Conservation (phyloP, 2,329 filamentous ascomycete genomes). For the Calcarisporium arbuscula region DNA sequence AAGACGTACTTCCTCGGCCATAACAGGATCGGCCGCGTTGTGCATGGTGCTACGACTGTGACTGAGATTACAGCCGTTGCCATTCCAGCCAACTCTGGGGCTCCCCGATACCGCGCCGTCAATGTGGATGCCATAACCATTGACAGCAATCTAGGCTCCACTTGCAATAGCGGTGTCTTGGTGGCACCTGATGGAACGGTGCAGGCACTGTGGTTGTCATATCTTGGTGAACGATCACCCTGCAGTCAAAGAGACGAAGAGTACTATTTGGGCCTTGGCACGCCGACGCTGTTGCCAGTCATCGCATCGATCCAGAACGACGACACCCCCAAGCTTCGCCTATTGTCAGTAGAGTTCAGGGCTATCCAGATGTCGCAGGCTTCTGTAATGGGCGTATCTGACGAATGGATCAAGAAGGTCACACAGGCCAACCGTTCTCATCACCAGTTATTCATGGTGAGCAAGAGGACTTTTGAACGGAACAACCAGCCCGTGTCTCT, state of each 20-base stretch:
- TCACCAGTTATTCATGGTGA: constrained; percentile 97
- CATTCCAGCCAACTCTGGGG: constrained; percentile 87
- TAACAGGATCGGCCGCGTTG: constrained; percentile 89
- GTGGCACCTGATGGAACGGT: constrained; percentile 86
- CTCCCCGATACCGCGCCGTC: constrained; percentile 87
- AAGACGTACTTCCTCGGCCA: constrained; percentile 97
- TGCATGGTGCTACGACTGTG: constrained; percentile 88
- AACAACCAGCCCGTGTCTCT: constrained; percentile 48
- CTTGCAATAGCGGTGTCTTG: constrained; percentile 91
- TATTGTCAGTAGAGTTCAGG: constrained; percentile 90
- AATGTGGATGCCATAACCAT: constrained; percentile 97
- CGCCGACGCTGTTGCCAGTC: constrained; percentile 83
- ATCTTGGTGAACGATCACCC: constrained; percentile 80
- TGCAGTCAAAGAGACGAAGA: constrained; percentile 84
- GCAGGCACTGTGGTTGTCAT: constrained; percentile 93
- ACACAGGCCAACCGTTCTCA: constrained; percentile 82
- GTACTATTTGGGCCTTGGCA: constrained; percentile 89
- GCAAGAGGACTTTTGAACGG: constrained; percentile 72
- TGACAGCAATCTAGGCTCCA: constrained; percentile 82
- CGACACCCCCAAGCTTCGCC: constrained; percentile 72
- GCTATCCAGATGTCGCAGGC: constrained; percentile 96
- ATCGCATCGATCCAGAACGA: constrained; percentile 78
- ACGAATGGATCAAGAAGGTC: constrained; percentile 92
- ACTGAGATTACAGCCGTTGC: constrained; percentile 97
- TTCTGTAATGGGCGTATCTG: constrained; percentile 91